Conservation (phyloP, 495 filamentous ascomycete genomes). For the Echria macrotheca region DNA sequence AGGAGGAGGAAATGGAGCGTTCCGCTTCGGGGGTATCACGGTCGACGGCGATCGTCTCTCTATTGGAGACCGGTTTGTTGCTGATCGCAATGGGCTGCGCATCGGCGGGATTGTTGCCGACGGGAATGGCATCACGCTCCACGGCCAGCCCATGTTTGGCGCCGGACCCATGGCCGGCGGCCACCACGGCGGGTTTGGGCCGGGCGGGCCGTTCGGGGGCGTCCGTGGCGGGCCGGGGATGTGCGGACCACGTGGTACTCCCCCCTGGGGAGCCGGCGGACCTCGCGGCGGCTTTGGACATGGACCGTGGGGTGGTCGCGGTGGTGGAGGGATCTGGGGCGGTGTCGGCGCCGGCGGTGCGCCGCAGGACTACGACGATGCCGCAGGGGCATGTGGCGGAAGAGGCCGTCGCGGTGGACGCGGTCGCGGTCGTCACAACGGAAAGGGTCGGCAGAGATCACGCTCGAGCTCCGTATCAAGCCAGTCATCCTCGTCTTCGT, state of each 20-base stretch:
- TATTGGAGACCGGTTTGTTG: constrained; percentile 34
- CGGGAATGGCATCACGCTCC: constrained; percentile 28
- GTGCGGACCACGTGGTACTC: neutral
- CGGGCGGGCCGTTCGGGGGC: constrained; percentile 2
- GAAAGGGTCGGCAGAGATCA: constrained; percentile 1
- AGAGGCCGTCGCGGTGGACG: neutral
- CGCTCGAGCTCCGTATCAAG: constrained; percentile 9
- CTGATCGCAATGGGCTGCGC: constrained; percentile 38
- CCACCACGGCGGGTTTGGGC: neutral
- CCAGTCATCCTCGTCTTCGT: constrained; percentile 10
- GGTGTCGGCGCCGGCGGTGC: neutral
- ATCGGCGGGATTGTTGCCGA: constrained; percentile 28
- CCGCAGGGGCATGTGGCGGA: too few species aligned
- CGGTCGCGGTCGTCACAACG: constrained; percentile 11
- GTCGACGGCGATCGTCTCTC: constrained; percentile 35
- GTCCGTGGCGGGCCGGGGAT: neutral
- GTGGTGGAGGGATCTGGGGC: neutral
- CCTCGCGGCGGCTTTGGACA: neutral
- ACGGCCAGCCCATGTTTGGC: constrained; percentile 25
- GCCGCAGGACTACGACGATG: too few species aligned
- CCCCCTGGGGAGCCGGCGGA: too few species aligned
- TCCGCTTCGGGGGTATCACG: constrained; percentile 31
- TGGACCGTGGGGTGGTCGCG: neutral
- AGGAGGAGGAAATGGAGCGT: constrained; percentile 14
- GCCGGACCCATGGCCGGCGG: neutral